Evolutionary conservation across 768 basidiomycete species (phyloP), one percentile per base, ranked within the genome.

Genomic region (Sporobolomyces pararoseus): DNA sequence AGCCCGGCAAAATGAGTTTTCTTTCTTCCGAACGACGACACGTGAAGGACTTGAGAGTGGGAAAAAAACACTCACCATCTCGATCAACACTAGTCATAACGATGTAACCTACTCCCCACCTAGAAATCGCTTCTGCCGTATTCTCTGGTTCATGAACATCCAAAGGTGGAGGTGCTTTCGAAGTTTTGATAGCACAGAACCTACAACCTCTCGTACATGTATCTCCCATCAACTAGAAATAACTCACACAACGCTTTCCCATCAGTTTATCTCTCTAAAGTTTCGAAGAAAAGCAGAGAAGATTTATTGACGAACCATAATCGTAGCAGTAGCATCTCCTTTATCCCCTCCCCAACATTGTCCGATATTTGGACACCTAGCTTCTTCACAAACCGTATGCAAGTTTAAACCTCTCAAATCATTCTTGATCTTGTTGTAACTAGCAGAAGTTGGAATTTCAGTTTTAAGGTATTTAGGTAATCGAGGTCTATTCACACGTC

Each of bases 301-400:
- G 10, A 16, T 7, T 4, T 25, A 39, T 5, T 1, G 49, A 54
- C 84, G 68, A 72, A 91, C 94, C 96, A 99, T 98, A 79, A 99
- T 99, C 4, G 96, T 99, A 16, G 96, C 96, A 10, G 96, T 99
- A 29, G 96, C 96, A 76, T 87, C 87, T 13, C 62, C 72, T 64
- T 79, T 79, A 34, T 80, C 80, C 13, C 93, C 93, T 49, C 96
- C 92, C 96, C 96, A 99, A 77, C 96, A 99, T 77, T 98, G 95
- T n/a, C 95, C 96, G 65, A 99, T 97, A 77, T 99, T 99, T 0
- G 96, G 96, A 82, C 96, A 99, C 71, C 94, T 85, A 42, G 96
- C 96, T 79, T 99, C 96, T 80, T 99, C 96, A 77, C 96, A 99
- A 3, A 99, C 96, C 0, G 96, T 99, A 77, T 96, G 92, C 55